Evolutionary conservation across 2,329 filamentous ascomycete genomes (phyloP), one percentile per base, ranked within the genome.

Genomic region (Paracamarosporium sp.): DNA sequence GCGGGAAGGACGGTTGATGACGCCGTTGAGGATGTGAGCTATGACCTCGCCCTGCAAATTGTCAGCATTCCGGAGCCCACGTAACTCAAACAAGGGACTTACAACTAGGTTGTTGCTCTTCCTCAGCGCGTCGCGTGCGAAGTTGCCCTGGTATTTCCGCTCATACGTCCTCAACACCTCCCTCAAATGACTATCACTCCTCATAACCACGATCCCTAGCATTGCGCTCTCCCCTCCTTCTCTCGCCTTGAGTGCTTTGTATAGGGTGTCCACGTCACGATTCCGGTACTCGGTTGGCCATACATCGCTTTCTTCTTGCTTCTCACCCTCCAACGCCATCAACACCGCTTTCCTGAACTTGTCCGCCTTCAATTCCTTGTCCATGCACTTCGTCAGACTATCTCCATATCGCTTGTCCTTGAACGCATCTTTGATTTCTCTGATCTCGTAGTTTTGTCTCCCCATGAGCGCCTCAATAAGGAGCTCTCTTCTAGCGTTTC

Each of bases 391-490:
- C 53, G 85, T 85, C 51, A 98, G 80, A 61, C 87, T 90, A 76
- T 98, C 91, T 50, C 85, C 82, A 76, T 98, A 98, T 65, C 96
- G 93, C 73, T 96, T 96, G 75, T 98, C 94, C 50, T 85, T 88
- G 81, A 98, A 99, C 0, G 88, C 86, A 17, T 91, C 87, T 77
- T 96, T 97, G 82, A 99, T 97, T 59, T 85, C 83, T 11, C 86
- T 84, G 61, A 98, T 91, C 71, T 98, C 95, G n/a, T 86, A 82
- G 75, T 97, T 97, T 27, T 88, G 88, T 5, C 93, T 87, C 0
- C 95, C 95, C 88, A 97, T 96, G 20, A 99, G 84, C 5, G 89
- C 87, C 78, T 99, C 95, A 68, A 98, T 97, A 52, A 99, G 85
- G 33, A 99, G 83, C 76, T 98, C 94, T 5, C 93, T 87, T 2